Base-by-base conservation (phyloP, 768 basidiomycete species). In the Pholiota conissans region DNA sequence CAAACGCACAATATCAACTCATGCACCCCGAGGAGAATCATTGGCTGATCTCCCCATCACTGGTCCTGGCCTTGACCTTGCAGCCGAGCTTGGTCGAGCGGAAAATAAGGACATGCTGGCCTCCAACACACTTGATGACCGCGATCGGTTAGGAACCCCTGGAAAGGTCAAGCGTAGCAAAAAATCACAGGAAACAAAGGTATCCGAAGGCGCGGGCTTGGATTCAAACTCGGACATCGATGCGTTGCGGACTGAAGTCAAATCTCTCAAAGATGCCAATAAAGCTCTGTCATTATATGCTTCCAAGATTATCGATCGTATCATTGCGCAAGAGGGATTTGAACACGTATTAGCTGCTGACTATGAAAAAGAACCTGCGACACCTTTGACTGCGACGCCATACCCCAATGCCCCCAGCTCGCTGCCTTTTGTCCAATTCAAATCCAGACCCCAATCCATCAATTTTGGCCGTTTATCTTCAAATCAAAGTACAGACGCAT, bases 251-350 rank as follows among this genome's bases (percentile, higher is more conserved):
- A 82, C 76, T 10, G 96, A 98, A 72, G 88, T 97, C 69, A 96
- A 96, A 72, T 87, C 86, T 28, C 84, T 98, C 72, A 91, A 90
- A 70, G 95, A 97, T 69, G 93, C 93, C 42, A 98, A 97, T 78
- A 96, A 96, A 71, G 95, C 95, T 1, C 77, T 98, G 11, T 93
- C 93, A 16, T 74, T 98, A 37, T 98, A 98, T 67, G 94, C 95
- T 3, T 94, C 93, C 46, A 98, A 98, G 80, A 98, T 98, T 63
- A 91, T 98, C 66, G 96, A 98, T 76, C 86, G 95, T 45, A 97
- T 98, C 68, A 96, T 98, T 65, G 84, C 90, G 1, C 90, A 95
- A 71, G 95, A 97, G 73, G 95, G 95, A 22, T 98, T 96, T 74
- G 96, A 98, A 72, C 93, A 96, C 65, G 91, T 98, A 54, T 84